Base-by-base conservation (phyloP, 2,329 filamentous ascomycete species). In the Talaromyces piceae region DNA sequence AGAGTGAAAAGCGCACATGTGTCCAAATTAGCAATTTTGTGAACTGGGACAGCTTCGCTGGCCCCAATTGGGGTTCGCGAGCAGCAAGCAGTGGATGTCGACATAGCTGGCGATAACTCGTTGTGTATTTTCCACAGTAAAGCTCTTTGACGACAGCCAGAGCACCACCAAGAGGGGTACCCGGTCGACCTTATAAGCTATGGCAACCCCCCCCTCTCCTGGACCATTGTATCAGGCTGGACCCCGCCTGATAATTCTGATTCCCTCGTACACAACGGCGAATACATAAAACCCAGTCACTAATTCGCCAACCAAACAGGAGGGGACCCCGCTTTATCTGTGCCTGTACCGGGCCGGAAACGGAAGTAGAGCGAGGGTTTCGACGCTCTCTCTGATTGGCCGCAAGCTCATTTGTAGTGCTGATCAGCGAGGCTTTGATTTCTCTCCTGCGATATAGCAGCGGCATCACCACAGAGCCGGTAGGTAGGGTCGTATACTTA, bases 1-100 rank as follows among this genome's bases (percentile, higher is more conserved):
- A 23, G 9, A 20, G 45, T 8, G 43, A n/a, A 30, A 18, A 27
- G 26, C 50, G 47, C 6, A 59, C 54, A 59, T 22, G 52, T 54
- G 22, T 59, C 51, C 5, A 59, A 37, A 9, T 50, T 53, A 25
- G 47, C 53, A 41, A 60, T 51, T 31, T 57, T 55, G 27, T 45
- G 44, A 12, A 56, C 54, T 2, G 51, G 54, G 23, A 56, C 48
- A 12, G 47, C 25, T 28, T 54, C 28, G 28, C n/a, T 49, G n/a
- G 48, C 47, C 31, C 54, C 54, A 11, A 54, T 50, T 28, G 54
- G 54, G 20, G 54, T 56, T 25, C 54, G 48, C 20, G 51, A 51
- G 26, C 54, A 56, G 46, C 54, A 56, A 13, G 51, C 51, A 41
- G 51, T 49, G 25, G 51, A 53, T 31, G 49, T 53, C 33, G 33